A percentile compares a stretch with the other conserved stretches of the same genome.
phyloP scores from a whole-genome alignment of 2,329 filamentous ascomycete genomes.

The Talaromyces marneffei region DNA sequence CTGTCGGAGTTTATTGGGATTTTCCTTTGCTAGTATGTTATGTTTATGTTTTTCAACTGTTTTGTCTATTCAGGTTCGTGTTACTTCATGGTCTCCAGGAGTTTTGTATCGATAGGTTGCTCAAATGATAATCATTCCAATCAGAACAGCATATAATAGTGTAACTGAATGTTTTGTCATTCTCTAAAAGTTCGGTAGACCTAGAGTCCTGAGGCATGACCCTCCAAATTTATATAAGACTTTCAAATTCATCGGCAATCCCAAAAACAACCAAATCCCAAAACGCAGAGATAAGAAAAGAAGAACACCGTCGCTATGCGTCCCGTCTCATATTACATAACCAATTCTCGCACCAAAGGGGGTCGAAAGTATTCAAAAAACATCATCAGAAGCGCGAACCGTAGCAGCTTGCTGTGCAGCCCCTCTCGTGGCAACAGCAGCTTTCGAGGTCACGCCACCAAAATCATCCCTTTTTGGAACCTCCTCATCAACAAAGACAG shows the following conservation, averaged over 20 bases:
- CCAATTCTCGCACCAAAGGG: not conserved
- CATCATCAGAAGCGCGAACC: constrained; percentile 7
- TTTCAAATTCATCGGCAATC: not conserved
- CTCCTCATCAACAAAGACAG: constrained; percentile 81
- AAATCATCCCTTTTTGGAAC: constrained; percentile 28
- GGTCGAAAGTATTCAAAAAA: constrained; percentile 2
- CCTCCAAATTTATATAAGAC: not conserved
- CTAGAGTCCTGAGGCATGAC: not conserved
- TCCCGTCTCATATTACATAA: not conserved
- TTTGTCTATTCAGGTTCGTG: not conserved
- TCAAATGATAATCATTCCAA: not conserved
- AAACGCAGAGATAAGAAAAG: not conserved
- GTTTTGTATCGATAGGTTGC: not conserved
- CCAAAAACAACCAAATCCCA: not conserved
- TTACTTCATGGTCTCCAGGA: not conserved
- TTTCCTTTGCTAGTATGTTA: not conserved
- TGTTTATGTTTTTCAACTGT: not conserved
- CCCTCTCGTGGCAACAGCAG: constrained; percentile 24
- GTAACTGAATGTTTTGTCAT: not conserved
- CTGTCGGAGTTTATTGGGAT: not conserved
- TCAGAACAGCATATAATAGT: not conserved
- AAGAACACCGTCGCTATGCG: constrained; percentile 19
- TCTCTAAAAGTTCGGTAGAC: not conserved
- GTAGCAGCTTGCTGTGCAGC: constrained; percentile 25
- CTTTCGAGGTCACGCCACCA: constrained; percentile 17